Conservation (phyloP, 176 grass and related monocot species). For the Guadua angustifolia region DNA sequence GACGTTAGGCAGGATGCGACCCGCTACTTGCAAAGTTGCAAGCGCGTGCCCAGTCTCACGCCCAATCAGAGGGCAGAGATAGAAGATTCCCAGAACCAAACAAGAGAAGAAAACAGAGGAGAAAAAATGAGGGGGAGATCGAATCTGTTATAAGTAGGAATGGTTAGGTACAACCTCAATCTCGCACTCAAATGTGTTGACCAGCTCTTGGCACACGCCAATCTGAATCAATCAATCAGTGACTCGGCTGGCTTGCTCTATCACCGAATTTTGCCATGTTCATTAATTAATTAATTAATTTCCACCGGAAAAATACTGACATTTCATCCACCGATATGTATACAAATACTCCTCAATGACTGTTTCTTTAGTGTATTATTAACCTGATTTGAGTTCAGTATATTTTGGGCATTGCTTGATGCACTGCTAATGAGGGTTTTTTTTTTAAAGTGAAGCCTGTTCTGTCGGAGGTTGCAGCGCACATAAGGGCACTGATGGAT, state of each 20-base stretch:
- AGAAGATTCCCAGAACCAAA: constrained; percentile 40
- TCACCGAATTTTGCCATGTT: neutral
- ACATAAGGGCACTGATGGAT: constrained; percentile 3
- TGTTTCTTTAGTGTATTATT: neutral
- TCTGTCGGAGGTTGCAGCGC: constrained; percentile 13
- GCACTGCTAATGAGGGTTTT: too few species aligned
- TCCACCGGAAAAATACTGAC: constrained; percentile 15
- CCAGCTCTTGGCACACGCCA: neutral
- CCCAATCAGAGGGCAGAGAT: neutral
- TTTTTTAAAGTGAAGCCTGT: neutral
- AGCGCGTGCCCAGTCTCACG: too few species aligned
- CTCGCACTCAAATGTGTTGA: constrained; percentile 21
- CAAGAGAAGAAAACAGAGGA: neutral
- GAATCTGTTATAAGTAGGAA: constrained; percentile 17
- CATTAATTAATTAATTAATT: neutral
- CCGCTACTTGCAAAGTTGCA: neutral
- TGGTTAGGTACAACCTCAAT: constrained; percentile 36
- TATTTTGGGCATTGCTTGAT: neutral
- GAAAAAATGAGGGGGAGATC: neutral
- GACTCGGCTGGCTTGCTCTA: neutral
- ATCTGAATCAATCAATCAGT: neutral
- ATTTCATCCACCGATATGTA: neutral
- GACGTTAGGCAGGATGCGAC: constrained; percentile 41
- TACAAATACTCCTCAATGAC: neutral
- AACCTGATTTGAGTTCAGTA: neutral